Base-by-base conservation (phyloP, 306 rosid genomes). In the Chamaecrista fasciculata region DNA sequence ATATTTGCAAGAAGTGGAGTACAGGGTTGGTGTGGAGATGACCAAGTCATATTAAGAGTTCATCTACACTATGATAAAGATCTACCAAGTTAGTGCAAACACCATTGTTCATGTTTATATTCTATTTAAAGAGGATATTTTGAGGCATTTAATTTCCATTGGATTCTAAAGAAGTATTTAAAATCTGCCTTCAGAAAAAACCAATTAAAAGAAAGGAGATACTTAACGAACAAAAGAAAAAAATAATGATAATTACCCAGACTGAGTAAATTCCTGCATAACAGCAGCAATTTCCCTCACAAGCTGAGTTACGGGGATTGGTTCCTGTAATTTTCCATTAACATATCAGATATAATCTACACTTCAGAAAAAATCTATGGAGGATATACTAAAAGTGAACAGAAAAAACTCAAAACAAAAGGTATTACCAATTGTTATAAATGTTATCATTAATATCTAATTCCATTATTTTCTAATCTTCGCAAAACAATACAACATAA, bases 231-330 rank as follows among this genome's bases (percentile, higher is more conserved):
- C n/a, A n/a, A n/a, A n/a, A 40, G 11, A 50, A 50, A 3, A 9
- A 7, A 21, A 2, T 3, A 23, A 4, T 0, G 24, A 52, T 4
- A 24, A 24, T 52, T 52, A 52, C 59, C 97, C 98, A 36, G 95
- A 90, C 79, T 93, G 98, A 73, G 98, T 90, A 76, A 93, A 93
- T 79, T 93, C 97, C 86, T 93, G 94, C 97, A 93, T 93, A 51
- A 90, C 97, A 39, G 96, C 94, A 8, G 96, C 98, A 68, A 88
- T 88, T 85, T 90, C 97, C 89, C 97, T 85, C 25, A 93, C 96
- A 75, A 90, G 97, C 65, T 93, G 98, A 26, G 98, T 88, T 63
- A 90, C 96, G 47, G 95, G 98, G 77, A 93, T 93, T 18, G 92
- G 90, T 80, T 90, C 98, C 97, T 93, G 80, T 65, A 79, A 24